Evolutionary conservation across 768 basidiomycete genomes (phyloP).

Genomic region (Xerocomus spinulosus): DNA sequence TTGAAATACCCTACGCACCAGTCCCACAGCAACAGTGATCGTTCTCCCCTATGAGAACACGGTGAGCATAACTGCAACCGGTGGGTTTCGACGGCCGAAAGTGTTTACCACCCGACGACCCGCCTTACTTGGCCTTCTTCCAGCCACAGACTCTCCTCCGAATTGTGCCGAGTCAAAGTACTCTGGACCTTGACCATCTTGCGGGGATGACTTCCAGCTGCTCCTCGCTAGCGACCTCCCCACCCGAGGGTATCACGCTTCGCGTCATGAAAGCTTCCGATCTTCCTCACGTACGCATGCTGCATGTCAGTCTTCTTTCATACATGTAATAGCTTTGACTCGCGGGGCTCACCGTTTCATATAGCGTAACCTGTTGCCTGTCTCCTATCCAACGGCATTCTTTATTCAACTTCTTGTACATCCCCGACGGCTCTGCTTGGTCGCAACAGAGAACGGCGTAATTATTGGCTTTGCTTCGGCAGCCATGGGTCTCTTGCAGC

Average conservation of each 20-base stretch:
- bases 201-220: conserved; percentile 12
- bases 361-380: conserved; percentile 24
- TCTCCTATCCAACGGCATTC: conserved; percentile 28
- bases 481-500: conserved; percentile 6
- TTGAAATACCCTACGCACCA: too few species aligned
- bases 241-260: conserved; percentile 11
- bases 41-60: too few species aligned
- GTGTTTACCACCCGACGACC: background rate
- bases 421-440: conserved; percentile 26
- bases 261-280: conserved; percentile 29
- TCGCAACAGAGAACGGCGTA: conserved; percentile 19
- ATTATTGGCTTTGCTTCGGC: conserved; percentile 31
- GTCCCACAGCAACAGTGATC: too few species aligned
- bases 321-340: conserved; percentile 1
- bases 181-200: too few species aligned
- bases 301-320: conserved; percentile 20
- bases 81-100: background rate
- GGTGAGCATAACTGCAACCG: background rate
- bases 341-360: background rate
- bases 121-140: background rate
- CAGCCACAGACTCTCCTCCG: conserved; percentile 7
- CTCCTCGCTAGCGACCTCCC: background rate
- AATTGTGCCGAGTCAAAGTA: conserved; percentile 20
- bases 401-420: conserved; percentile 31
- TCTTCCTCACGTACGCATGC: conserved; percentile 21